Percentiles rank a stretch among this genome's conserved stretches.
These are phyloP conservation scores for Nicotiana noctiflora DNA, from an alignment of 257 asterid species.

Conservation along the genomic window DNA sequence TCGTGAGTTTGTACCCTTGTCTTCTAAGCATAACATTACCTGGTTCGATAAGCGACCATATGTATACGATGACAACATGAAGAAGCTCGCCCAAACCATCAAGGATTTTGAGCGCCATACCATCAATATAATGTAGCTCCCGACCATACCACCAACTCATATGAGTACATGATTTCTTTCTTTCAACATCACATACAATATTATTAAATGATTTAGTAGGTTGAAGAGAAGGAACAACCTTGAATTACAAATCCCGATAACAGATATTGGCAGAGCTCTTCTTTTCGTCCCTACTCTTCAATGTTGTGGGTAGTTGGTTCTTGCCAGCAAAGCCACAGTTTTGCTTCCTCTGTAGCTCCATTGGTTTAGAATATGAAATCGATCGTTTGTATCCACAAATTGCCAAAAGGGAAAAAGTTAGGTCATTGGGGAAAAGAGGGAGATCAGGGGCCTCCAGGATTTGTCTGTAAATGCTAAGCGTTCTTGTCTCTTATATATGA, in stretches of 20 bases:
- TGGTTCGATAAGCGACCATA: conserved; percentile 52
- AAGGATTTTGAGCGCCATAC: conserved; percentile 45
- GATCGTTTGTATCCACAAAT: neutral
- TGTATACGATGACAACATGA: conserved; percentile 50
- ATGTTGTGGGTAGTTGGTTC: neutral
- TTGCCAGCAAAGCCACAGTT: neutral
- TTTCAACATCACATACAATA: neutral
- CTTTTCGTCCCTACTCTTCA: neutral
- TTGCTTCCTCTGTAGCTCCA: neutral
- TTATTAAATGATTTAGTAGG: neutral
- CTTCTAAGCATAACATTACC: conserved; percentile 21
- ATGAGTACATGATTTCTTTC: neutral
- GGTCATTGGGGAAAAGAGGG: neutral
- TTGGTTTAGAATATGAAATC: neutral
- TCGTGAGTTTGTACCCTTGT: conserved; percentile 8
- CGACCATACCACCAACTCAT: conserved; percentile 7
- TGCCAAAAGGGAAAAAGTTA: neutral
- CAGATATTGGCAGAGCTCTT: neutral
- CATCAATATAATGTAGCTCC: conserved; percentile 27
- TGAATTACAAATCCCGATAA: neutral
- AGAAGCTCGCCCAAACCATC: conserved; percentile 34
- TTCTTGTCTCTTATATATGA: neutral
- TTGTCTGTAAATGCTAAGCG: conserved; percentile 9
- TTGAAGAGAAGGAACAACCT: neutral
- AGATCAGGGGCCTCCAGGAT: conserved; percentile 6